A percentile compares a stretch with the other conserved stretches of the same genome.
Evolutionary conservation across 179 eudicot species (phyloP).

Genomic region (Silene noctiflora): DNA sequence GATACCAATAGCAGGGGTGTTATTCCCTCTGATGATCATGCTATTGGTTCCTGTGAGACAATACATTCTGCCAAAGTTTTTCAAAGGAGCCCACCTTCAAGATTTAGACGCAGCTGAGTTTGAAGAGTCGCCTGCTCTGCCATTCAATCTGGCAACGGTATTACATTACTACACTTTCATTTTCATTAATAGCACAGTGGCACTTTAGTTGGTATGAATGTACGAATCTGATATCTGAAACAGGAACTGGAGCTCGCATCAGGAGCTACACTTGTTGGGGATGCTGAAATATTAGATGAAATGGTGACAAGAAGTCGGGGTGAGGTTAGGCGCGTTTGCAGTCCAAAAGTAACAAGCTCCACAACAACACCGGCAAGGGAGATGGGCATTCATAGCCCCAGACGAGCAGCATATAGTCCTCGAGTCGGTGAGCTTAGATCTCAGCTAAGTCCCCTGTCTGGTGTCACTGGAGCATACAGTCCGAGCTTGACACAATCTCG

Average conservation of each 20-base stretch:
- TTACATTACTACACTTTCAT: neutral
- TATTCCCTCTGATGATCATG: constrained; percentile 91
- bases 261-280: constrained; percentile 48
- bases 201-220: neutral
- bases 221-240: constrained; percentile 6
- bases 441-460: constrained; percentile 40
- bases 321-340: constrained; percentile 57
- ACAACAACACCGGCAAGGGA: constrained; percentile 58
- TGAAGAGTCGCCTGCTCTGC: constrained; percentile 81
- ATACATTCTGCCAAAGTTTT: constrained; percentile 74
- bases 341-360: constrained; percentile 74
- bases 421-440: constrained; percentile 50
- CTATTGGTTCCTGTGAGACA: constrained; percentile 89
- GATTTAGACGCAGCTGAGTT: constrained; percentile 90
- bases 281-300: constrained; percentile 70
- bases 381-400: constrained; percentile 43
- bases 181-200: neutral
- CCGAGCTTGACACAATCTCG: constrained; percentile 42
- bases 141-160: constrained; percentile 59
- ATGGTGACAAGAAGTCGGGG: constrained; percentile 85
- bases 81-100: constrained; percentile 83
- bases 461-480: constrained; percentile 39
- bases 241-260: constrained; percentile 68
- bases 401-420: constrained; percentile 53
- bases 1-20: constrained; percentile 85